Base-by-base conservation (phyloP, 2,329 filamentous ascomycete species). In the Bipolaris sorokiniana region DNA sequence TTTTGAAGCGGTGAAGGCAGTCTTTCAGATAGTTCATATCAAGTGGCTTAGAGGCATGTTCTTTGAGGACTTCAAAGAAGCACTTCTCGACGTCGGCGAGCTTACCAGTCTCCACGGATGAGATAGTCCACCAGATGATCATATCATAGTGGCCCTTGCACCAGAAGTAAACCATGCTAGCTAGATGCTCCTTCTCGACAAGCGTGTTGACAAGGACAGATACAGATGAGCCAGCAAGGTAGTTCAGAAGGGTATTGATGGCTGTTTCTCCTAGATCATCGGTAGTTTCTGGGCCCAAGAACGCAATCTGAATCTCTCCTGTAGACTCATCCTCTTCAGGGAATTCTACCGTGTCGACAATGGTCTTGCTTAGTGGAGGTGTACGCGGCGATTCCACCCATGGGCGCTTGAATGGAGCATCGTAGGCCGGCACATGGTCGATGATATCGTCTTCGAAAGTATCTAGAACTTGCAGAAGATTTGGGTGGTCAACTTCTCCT, bases 301-400 rank as follows among this genome's bases (percentile, higher is more conserved):
- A 97, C 1, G 86, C 90, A 18, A 97, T 87, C 47, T 91, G 80
- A 48, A 98, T 87, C 72, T 98, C 94, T 36, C 95, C 95, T 54
- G 88, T 90, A 0, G 92, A 94, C 73, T 99, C 95, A 65, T 99
- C 95, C 69, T 97, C 94, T 73, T 99, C 95, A 0, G 95, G 95
- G 68, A 99, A 99, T 61, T 96, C 89, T 26, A 96, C 89, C 0
- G 84, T 91, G 64, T 94, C 86, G 11, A 96, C 78, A 10, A 88
- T 82, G 0, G 91, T 92, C 72, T 90, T 83, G 28, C 85, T 84
- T 26, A 99, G 80, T 0, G 86, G 78, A 2, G 91, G 89, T 0
- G 92, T 88, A 63, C 90, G 90, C 51, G 87, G 84, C 3, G 94
- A 97, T 55, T 97, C 92, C 22, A 95, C 86, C 92, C 95, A 99